Percentiles rank a stretch among this genome's conserved stretches.
phyloP scores from a whole-genome alignment of 352 stramenopile genomes.

The Globisporangium irregulare region DNA sequence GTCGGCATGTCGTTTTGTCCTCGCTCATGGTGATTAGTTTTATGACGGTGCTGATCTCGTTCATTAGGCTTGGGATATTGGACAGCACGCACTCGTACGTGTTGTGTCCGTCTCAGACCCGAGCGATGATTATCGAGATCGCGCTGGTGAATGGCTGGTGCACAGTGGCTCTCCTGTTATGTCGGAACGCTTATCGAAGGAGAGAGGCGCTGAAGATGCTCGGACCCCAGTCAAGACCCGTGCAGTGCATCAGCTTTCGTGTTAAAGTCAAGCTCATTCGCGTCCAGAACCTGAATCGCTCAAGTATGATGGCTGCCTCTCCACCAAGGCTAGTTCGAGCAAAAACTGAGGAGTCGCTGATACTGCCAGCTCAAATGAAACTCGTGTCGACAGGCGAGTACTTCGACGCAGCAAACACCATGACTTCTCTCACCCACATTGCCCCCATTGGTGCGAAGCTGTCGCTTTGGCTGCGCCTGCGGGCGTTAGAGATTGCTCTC shows the following conservation, averaged over 20 bases:
- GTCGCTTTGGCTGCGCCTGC: neutral
- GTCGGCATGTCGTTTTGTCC: neutral
- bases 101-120: neutral
- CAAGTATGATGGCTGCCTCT: neutral
- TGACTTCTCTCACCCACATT: neutral
- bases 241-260: slow-evolving; percentile 3
- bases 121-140: neutral
- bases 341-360: neutral
- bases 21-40: neutral
- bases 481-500: neutral
- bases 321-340: neutral
- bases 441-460: neutral
- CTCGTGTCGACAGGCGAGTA: neutral
- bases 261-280: slow-evolving; percentile 8
- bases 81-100: neutral
- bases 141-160: slow-evolving; percentile 6
- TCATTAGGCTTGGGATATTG: neutral
- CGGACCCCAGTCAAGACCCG: neutral
- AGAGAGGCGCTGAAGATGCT: neutral
- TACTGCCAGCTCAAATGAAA: neutral
- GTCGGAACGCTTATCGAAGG: slow-evolving; percentile 4
- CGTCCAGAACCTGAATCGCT: neutral
- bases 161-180: neutral
- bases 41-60: neutral
- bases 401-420: slow-evolving; percentile 5